These are phyloP conservation scores for Hydnomerulius pinastri DNA, from an alignment of 768 basidiomycete genomes.

Conservation along the genomic window DNA sequence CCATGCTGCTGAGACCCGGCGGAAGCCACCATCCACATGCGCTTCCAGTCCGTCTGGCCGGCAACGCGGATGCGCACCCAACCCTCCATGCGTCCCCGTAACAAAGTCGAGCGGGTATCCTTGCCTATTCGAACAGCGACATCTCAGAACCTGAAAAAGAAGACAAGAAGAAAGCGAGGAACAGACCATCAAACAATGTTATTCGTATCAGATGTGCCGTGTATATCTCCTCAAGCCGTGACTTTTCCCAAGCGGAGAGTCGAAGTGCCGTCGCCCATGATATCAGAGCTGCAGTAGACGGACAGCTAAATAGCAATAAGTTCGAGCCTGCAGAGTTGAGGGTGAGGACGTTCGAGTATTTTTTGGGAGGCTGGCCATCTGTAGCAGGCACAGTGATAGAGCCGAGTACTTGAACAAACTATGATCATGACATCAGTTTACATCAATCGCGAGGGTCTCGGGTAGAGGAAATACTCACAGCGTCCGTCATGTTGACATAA, in stretches of 20 bases:
- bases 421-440: slow-evolving; percentile 9
- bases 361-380: slow-evolving; percentile 48
- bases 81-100: slow-evolving; percentile 81
- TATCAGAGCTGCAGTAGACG: slow-evolving; percentile 63
- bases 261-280: slow-evolving; percentile 94
- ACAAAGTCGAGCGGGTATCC: slow-evolving; percentile 61
- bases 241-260: slow-evolving; percentile 92
- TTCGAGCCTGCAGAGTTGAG: slow-evolving; percentile 95
- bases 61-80: slow-evolving; percentile 89
- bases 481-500: slow-evolving; percentile 88
- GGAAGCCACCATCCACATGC: slow-evolving; percentile 79
- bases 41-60: slow-evolving; percentile 98
- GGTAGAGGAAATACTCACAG: slow-evolving; percentile 52
- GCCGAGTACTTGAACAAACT: slow-evolving; percentile 83
- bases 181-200: slow-evolving; percentile 54
- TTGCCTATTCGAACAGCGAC: slow-evolving; percentile 33
- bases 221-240: slow-evolving; percentile 94
- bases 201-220: slow-evolving; percentile 91
- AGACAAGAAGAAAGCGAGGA: slow-evolving; percentile 1
- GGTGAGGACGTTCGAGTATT: slow-evolving; percentile 79
- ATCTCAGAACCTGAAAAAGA: slow-evolving; percentile 29
- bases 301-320: slow-evolving; percentile 85
- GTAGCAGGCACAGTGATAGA: slow-evolving; percentile 67
- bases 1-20: slow-evolving; percentile 42
- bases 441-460: not conserved